Base-by-base conservation (phyloP, 148 eudicot genomes). In the Oxyria digyna region DNA sequence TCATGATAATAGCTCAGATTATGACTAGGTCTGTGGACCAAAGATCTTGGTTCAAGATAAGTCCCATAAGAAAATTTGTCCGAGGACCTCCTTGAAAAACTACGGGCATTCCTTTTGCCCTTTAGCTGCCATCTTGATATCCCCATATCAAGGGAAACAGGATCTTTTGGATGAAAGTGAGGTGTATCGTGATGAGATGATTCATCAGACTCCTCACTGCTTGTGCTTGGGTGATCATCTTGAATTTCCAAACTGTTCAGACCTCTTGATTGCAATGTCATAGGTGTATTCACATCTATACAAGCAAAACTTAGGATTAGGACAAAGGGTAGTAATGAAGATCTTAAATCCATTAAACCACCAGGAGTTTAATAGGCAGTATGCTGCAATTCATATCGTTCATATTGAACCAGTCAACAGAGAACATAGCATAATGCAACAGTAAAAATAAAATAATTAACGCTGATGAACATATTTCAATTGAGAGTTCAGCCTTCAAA, bases 101-200 rank as follows among this genome's bases (percentile, higher is more conserved):
- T 77, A 17, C 91, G 89, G 62, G 71, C 80, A 57, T 88, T 94
- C 80, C 99, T 81, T 77, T 88, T 94, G 67, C 99, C 83, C 80
- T 91, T 94, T 76, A 80, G 76, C 74, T 87, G 81, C 98, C 98
- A 94, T 74, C 83, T 85, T 17, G 97, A 91, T 42, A 84, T 82
- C 69, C 80, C 92, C 67, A 74, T 62, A 57, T 81, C 74, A 54
- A 77, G 42, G 45, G 75, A 69, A 38, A 50, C 76, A 52, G 75
- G 83, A 62, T 76, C 85, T 63, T 74, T 68, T 70, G 67, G 69
- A 78, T 20, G 76, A 70, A 76, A 77, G 68, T 73, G 82, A 74
- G 91, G 74, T 67, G 62, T 67, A 26, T 77, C 83, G 73, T 75
- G 80, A 20, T 73, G 77, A 42, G 73, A 71, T 55, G 62, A 45